Percentiles rank a stretch among this genome's conserved stretches.
Evolutionary conservation across 345 rosid species (phyloP).

Genomic region (Cochlearia excelsa): DNA sequence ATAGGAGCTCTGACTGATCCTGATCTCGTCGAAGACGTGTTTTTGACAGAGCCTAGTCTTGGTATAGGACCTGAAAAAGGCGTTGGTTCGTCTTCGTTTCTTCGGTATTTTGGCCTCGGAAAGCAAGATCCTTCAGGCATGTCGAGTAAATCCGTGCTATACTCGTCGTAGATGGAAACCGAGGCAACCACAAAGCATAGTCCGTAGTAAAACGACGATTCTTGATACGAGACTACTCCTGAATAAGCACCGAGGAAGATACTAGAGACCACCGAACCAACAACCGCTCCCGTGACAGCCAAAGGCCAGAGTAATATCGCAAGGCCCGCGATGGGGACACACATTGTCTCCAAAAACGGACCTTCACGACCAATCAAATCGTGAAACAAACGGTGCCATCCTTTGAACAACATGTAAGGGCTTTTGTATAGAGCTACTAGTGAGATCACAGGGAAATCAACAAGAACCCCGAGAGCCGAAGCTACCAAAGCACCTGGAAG

Average conservation of each 20-base stretch:
- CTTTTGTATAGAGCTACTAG: conserved; percentile 73
- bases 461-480: conserved; percentile 57
- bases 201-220: conserved; percentile 86
- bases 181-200: conserved; percentile 75
- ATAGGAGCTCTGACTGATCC: conserved; percentile 49
- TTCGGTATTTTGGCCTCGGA: conserved; percentile 69
- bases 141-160: conserved; percentile 85
- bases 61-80: conserved; percentile 47
- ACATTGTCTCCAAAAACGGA: conserved; percentile 94
- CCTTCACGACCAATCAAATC: conserved; percentile 96
- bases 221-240: conserved; percentile 78
- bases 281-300: conserved; percentile 84
- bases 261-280: conserved; percentile 70
- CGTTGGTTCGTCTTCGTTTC: conserved; percentile 24
- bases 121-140: conserved; percentile 93
- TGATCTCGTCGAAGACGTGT: conserved; percentile 42
- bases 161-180: conserved; percentile 82
- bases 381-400: conserved; percentile 90
- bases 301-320: conserved; percentile 92
- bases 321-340: conserved; percentile 96
- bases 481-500: conserved; percentile 71
- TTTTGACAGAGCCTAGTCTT: conserved; percentile 47
- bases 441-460: conserved; percentile 70
- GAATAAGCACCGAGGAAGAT: conserved; percentile 89
- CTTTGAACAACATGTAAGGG: conserved; percentile 89